These are phyloP conservation scores for Agrocybe praecox DNA, from an alignment of 768 basidiomycete genomes.

Conservation along the genomic window DNA sequence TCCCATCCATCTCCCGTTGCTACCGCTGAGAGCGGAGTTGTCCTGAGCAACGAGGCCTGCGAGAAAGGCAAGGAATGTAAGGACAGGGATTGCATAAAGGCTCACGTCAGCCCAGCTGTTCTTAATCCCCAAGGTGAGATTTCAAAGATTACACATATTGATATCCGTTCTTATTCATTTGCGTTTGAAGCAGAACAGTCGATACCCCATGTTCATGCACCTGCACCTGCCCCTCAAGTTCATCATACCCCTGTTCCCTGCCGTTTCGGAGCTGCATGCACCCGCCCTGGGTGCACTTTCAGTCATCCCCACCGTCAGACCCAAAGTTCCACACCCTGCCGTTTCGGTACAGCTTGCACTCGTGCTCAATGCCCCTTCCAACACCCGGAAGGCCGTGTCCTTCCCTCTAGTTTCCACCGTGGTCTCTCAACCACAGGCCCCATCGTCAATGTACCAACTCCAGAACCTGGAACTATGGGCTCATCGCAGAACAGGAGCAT, in stretches of 20 bases:
- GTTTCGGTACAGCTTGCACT: constrained; percentile 86
- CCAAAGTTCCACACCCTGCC: constrained; percentile 61
- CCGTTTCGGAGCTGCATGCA: constrained; percentile 73
- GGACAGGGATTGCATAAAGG: constrained; percentile 92
- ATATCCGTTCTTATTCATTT: constrained; percentile 6
- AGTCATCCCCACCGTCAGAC: constrained; percentile 57
- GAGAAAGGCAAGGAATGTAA: constrained; percentile 87
- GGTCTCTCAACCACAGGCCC: constrained; percentile 65
- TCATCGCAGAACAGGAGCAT: constrained; percentile 65
- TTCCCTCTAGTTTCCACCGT: constrained; percentile 81
- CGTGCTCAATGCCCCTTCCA: constrained; percentile 86
- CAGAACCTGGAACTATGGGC: constrained; percentile 69
- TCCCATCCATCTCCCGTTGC: constrained; percentile 98
- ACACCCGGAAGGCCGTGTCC: constrained; percentile 85
- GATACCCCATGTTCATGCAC: constrained; percentile 33
- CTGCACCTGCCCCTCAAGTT: constrained; percentile 28
- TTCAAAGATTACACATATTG: constrained; percentile 5
- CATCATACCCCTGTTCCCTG: constrained; percentile 47
- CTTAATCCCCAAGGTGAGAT: constrained; percentile 62
- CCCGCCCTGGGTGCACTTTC: constrained; percentile 69
- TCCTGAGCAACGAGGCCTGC: constrained; percentile 92
- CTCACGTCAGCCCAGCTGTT: constrained; percentile 88
- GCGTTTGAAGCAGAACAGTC: constrained; percentile 37
- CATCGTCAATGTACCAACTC: constrained; percentile 60
- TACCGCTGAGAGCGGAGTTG: constrained; percentile 91